A percentile compares a stretch with the other conserved stretches of the same genome.
Conservation (phyloP, 495 filamentous ascomycete species). For the Sordaria brevicollis region DNA sequence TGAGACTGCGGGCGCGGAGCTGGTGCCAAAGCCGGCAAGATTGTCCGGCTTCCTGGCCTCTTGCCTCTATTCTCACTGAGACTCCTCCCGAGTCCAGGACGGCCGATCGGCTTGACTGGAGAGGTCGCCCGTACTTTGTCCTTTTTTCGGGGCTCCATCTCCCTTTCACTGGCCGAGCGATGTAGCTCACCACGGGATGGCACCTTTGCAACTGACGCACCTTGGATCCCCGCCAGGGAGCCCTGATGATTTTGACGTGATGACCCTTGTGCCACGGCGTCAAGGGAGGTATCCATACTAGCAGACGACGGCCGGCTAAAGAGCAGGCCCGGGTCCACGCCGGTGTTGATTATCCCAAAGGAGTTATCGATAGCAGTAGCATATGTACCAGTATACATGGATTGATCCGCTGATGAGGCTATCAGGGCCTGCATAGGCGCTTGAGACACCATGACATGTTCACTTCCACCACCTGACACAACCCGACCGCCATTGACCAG, state of each 20-base stretch:
- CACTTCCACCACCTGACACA: constrained; percentile 14
- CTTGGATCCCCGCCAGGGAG: constrained; percentile 2
- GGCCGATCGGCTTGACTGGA: constrained; percentile 37
- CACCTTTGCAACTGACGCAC: constrained; percentile 14
- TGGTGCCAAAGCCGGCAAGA: constrained; percentile 28
- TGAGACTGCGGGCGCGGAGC: constrained; percentile 13
- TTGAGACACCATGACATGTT: constrained; percentile 29
- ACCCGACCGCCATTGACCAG: constrained; percentile 21
- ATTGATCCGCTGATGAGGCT: constrained; percentile 23
- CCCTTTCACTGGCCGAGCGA: constrained; percentile 34
- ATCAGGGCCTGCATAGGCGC: constrained; percentile 25
- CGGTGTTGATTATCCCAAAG: constrained; percentile 28
- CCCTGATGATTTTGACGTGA: constrained; percentile 15
- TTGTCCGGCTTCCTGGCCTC: constrained; percentile 19
- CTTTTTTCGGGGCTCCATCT: constrained; percentile 22
- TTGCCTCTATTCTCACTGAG: constrained; percentile 41
- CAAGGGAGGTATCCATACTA: constrained; percentile 28
- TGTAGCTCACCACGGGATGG: constrained; percentile 24
- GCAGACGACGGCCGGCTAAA: constrained; percentile 37
- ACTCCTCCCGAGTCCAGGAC: constrained; percentile 51
- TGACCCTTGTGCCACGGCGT: constrained; percentile 20
- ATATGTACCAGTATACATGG: constrained; percentile 31
- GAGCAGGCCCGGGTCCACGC: constrained; percentile 35
- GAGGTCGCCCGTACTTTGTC: constrained; percentile 42
- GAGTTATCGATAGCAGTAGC: constrained; percentile 28